These are phyloP conservation scores for Naganishia vishniacii DNA, from an alignment of 768 basidiomycete species.

Conservation along the genomic window DNA sequence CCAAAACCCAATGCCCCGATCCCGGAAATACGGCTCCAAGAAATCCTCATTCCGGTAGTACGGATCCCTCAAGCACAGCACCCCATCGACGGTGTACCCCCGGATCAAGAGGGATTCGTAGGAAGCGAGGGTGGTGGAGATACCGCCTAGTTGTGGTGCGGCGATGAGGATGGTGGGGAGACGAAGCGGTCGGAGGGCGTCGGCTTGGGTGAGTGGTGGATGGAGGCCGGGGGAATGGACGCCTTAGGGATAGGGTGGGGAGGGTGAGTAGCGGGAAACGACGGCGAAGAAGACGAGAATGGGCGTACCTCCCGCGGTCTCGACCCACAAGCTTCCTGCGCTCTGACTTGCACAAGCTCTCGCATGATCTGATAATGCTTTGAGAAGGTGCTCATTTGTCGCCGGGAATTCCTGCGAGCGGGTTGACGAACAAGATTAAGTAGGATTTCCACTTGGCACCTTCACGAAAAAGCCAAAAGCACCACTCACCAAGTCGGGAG, in stretches of 20 bases:
- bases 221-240: conserved; percentile 80
- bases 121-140: conserved; percentile 83
- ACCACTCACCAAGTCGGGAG: conserved; percentile 40
- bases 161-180: conserved; percentile 83
- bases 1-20: conserved; percentile 54
- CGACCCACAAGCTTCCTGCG: conserved; percentile 66
- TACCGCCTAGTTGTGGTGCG: conserved; percentile 84
- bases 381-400: conserved; percentile 62
- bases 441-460: too few species aligned
- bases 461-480: too few species aligned
- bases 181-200: conserved; percentile 77
- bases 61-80: conserved; percentile 74
- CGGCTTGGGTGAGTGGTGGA: conserved; percentile 75
- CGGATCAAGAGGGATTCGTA: conserved; percentile 87
- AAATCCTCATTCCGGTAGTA: conserved; percentile 87
- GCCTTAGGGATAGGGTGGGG: not conserved
- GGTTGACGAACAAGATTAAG: not conserved
- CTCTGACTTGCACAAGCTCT: conserved; percentile 52
- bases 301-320: conserved; percentile 77
- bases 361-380: conserved; percentile 63
- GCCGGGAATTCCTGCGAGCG: conserved; percentile 52
- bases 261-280: not conserved
- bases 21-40: conserved; percentile 68
- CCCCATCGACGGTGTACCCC: conserved; percentile 78
- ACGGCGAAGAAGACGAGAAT: not conserved